These are phyloP conservation scores for Mucor velutinosus DNA, from an alignment of 371 early-diverging fungal species.

Conservation along the genomic window DNA sequence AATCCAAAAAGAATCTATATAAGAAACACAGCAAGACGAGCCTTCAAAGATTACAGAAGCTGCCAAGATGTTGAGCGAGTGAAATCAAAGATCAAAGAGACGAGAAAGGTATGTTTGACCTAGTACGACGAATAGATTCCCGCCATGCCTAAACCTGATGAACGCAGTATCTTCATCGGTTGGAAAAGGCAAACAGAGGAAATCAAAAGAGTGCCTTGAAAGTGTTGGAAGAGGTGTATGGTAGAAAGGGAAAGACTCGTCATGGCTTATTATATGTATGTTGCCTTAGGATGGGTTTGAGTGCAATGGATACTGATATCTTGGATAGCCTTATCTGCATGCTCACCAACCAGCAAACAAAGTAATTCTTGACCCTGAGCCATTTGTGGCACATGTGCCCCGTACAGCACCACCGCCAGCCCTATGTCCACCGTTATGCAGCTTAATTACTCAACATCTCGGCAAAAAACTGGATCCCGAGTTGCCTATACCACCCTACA, in stretches of 20 bases:
- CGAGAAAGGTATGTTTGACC: slow-evolving; percentile 30
- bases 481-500: slow-evolving; percentile 39
- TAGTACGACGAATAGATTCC: background rate
- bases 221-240: slow-evolving; percentile 43
- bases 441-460: slow-evolving; percentile 20
- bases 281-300: background rate
- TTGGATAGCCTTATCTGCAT: slow-evolving; percentile 33
- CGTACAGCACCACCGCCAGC: slow-evolving; percentile 50
- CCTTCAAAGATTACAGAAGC: slow-evolving; percentile 34
- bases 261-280: slow-evolving; percentile 38
- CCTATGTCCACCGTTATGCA: slow-evolving; percentile 31
- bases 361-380: slow-evolving; percentile 21
- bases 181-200: slow-evolving; percentile 43
- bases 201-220: slow-evolving; percentile 31
- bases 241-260: slow-evolving; percentile 41
- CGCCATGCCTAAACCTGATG: no score
- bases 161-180: slow-evolving; percentile 20
- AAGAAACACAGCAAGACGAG: slow-evolving; percentile 24
- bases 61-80: slow-evolving; percentile 33
- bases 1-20: slow-evolving; percentile 32
- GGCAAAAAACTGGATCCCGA: slow-evolving; percentile 32
- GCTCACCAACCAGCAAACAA: slow-evolving; percentile 16
- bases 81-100: slow-evolving; percentile 39
- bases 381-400: slow-evolving; percentile 41
- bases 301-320: background rate